These are phyloP conservation scores for Torulaspora pretoriensis DNA, from an alignment of 1,139 yeast genomes.

Conservation along the genomic window DNA sequence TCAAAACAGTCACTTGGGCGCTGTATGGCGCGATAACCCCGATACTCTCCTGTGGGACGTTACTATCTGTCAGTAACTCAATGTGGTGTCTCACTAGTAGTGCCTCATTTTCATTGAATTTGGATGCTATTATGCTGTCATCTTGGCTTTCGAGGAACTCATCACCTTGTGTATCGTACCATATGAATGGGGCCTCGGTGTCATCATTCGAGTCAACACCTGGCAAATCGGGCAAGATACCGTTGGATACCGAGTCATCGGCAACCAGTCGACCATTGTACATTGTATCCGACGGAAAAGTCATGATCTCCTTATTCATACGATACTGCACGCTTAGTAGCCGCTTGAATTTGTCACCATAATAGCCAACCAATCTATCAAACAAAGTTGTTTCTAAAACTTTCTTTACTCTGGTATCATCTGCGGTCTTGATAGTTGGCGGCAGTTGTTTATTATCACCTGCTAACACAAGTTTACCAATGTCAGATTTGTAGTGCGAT, in stretches of 20 bases:
- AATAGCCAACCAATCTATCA: slow-evolving; percentile 60
- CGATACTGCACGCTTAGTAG: slow-evolving; percentile 77
- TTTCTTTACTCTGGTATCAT: slow-evolving; percentile 33
- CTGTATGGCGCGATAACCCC: slow-evolving; percentile 88
- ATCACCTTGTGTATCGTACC: slow-evolving; percentile 96
- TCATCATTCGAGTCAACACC: slow-evolving; percentile 46
- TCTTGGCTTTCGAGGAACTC: slow-evolving; percentile 57
- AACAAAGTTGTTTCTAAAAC: slow-evolving; percentile 64
- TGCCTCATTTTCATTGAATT: slow-evolving; percentile 72
- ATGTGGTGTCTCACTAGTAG: slow-evolving; percentile 57
- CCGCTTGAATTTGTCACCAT: slow-evolving; percentile 49
- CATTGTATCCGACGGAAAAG: slow-evolving; percentile 65
- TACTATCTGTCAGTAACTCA: slow-evolving; percentile 43
- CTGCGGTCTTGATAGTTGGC: slow-evolving; percentile 59
- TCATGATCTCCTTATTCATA: slow-evolving; percentile 77
- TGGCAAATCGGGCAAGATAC: slow-evolving; percentile 53
- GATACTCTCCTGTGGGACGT: slow-evolving; percentile 50
- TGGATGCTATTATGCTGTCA: slow-evolving; percentile 43
- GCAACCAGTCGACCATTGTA: slow-evolving; percentile 65
- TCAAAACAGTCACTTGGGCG: slow-evolving; percentile 72
- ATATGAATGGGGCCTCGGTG: slow-evolving; percentile 49
- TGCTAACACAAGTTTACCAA: slow-evolving; percentile 63
- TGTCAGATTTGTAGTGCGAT: slow-evolving; percentile 48
- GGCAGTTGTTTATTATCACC: slow-evolving; percentile 89
- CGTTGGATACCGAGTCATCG: slow-evolving; percentile 51